These are phyloP conservation scores for Didymella segeticola DNA, from an alignment of 2,329 filamentous ascomycete genomes.

Conservation along the genomic window DNA sequence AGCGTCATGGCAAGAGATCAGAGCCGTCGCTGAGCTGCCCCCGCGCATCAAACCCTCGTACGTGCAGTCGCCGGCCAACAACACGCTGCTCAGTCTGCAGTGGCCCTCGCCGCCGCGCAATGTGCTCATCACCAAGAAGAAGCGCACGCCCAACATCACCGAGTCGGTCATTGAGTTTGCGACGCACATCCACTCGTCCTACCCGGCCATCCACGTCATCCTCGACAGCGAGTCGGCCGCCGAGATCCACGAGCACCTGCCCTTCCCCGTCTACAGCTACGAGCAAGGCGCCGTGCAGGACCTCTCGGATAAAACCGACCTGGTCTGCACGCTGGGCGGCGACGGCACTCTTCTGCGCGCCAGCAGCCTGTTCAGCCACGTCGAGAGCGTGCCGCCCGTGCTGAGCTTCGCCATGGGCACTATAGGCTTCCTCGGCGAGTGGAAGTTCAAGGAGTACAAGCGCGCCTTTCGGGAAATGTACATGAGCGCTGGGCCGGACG, in stretches of 20 bases:
- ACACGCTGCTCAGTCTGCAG: slow-evolving; percentile 69
- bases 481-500: slow-evolving; percentile 72
- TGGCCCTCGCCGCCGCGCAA: slow-evolving; percentile 74
- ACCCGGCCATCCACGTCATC: slow-evolving; percentile 80
- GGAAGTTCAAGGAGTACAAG: slow-evolving; percentile 94
- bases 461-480: slow-evolving; percentile 91
- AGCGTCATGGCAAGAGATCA: slow-evolving; percentile 29
- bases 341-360: slow-evolving; percentile 91
- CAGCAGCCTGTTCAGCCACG: slow-evolving; percentile 83
- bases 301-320: slow-evolving; percentile 80
- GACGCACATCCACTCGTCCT: slow-evolving; percentile 77
- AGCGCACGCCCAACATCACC: slow-evolving; percentile 62
- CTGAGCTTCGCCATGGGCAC: slow-evolving; percentile 97
- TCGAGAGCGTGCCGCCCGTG: slow-evolving; percentile 83
- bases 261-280: slow-evolving; percentile 66
- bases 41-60: slow-evolving; percentile 44
- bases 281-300: slow-evolving; percentile 49
- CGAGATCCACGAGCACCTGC: slow-evolving; percentile 71
- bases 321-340: slow-evolving; percentile 88
- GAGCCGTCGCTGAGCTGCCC: slow-evolving; percentile 43
- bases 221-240: slow-evolving; percentile 79
- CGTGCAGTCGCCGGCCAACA: slow-evolving; percentile 63
- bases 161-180: slow-evolving; percentile 65
- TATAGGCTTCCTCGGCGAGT: slow-evolving; percentile 92
- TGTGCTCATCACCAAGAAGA: slow-evolving; percentile 72